These are phyloP conservation scores for Calonectria montana DNA, from an alignment of 2,329 filamentous ascomycete species.

Conservation along the genomic window DNA sequence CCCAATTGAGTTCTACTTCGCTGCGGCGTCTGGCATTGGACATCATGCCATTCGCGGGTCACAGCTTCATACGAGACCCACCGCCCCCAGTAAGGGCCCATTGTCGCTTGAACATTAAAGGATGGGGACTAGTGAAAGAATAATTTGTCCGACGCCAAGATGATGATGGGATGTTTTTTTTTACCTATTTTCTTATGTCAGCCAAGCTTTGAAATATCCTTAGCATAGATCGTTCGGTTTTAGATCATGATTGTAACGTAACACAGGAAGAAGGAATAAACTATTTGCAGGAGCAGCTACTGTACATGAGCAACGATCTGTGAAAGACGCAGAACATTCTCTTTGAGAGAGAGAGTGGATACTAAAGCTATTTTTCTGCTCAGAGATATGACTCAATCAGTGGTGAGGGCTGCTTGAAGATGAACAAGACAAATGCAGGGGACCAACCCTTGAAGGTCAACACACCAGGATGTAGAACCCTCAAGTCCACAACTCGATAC, in stretches of 20 bases:
- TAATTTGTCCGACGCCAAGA: not conserved
- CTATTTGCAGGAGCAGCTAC: no score
- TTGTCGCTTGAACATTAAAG: not conserved
- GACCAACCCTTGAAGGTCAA: not conserved
- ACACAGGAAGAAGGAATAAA: no score
- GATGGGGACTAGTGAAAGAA: not conserved
- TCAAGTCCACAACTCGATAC: not conserved
- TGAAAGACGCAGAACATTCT: no score
- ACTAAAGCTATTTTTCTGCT: not conserved
- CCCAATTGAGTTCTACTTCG: not conserved
- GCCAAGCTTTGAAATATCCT: no score
- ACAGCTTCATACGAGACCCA: not conserved
- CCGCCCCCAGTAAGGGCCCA: not conserved
- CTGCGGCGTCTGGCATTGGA: not conserved
- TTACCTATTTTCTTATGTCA: not conserved
- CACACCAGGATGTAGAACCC: no score
- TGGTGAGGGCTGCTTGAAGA: not conserved
- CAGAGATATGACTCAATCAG: not conserved
- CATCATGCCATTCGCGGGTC: not conserved
- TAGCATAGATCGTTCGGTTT: no score
- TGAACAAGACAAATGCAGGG: not conserved
- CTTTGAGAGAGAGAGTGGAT: not conserved
- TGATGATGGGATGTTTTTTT: not conserved
- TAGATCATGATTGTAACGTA: no score
- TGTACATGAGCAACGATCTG: no score